Evolutionary conservation across 176 grass and related monocot genomes (phyloP), one percentile per base, ranked within the genome.

Genomic region (Rhynchospora breviuscula): DNA sequence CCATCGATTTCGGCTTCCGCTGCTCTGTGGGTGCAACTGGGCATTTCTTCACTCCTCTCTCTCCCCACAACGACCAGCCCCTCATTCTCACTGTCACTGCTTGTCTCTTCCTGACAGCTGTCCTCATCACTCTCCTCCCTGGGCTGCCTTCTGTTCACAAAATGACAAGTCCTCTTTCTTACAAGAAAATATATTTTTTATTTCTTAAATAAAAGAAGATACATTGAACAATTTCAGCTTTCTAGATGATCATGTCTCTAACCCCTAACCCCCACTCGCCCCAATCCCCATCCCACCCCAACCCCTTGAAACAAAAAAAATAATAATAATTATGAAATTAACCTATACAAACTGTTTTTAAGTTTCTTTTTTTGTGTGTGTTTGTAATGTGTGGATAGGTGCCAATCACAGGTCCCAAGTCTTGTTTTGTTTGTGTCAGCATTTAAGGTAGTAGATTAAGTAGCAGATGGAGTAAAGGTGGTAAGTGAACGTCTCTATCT

Each of bases 41-140:
- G 51, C 69, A 81, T 25, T 22, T 84, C 78, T 81, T 85, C 59
- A 65, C 73, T 80, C 10, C 59, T 29, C 9, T 61, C 86, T 49
- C 73, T 76, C 52, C 75, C 31, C 13, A 69, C 52, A 63, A 59
- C 25, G 53, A 49, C 17, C 8, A 9, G 43, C 44, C 63, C 67
- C 45, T 89, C 91, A 52, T 74, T 80, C 60, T 91, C 91, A 69
- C 87, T 85, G 15, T 84, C 85, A 82, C 85, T 88, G 25, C 88
- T 94, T n/a, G 79, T 81, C 49, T 87, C 89, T 35, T 91, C 91
- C 25, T 67, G 74, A 76, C 52, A 89, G 85, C 22, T 81, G 44
- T 87, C 75, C 40, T 66, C 63, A 76, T 93, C 87, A 80, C 79
- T 91, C 58, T 86, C 87, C 59, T 90, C 90, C 59, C 57, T 75